These are phyloP conservation scores for Suhomyces ambrosiae DNA, from an alignment of 1,139 yeast species.

Conservation along the genomic window DNA sequence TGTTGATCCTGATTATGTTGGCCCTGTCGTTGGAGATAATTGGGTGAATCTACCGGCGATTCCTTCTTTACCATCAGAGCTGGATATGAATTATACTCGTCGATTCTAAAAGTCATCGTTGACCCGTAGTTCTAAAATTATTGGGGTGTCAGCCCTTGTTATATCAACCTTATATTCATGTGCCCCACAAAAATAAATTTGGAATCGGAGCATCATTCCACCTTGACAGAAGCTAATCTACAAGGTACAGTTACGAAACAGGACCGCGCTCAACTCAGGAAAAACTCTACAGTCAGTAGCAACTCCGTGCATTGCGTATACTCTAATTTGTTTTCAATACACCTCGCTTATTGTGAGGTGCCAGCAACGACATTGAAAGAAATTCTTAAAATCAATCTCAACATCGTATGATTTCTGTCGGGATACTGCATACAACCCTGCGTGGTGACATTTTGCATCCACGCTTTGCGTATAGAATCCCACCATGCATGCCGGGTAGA, in stretches of 20 bases:
- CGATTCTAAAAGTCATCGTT: constrained; percentile 34
- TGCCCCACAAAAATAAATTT: constrained; percentile 7
- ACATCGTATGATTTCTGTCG: constrained; percentile 11
- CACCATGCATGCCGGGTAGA: constrained; percentile 1
- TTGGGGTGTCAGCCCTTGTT: neutral
- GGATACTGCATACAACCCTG: constrained; percentile 4
- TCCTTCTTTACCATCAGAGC: constrained; percentile 4
- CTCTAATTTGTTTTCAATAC: neutral
- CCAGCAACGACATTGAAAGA: neutral
- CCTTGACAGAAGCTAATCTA: constrained; percentile 5
- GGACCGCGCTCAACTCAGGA: neutral
- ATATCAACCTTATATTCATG: neutral
- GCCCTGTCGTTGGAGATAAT: neutral
- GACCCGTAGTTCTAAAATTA: too few species aligned
- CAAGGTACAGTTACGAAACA: constrained; percentile 4
- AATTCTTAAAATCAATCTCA: neutral
- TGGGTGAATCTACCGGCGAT: neutral
- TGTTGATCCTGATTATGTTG: neutral
- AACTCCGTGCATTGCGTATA: neutral
- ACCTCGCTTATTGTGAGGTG: constrained; percentile 2
- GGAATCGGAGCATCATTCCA: constrained; percentile 6
- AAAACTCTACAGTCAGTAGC: neutral
- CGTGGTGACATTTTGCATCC: constrained; percentile 8
- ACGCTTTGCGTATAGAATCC: constrained; percentile 1
- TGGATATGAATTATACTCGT: constrained; percentile 33